Base-by-base conservation (phyloP, 1,284 basidiomycete species). In the Cystobasidium pallidum region DNA sequence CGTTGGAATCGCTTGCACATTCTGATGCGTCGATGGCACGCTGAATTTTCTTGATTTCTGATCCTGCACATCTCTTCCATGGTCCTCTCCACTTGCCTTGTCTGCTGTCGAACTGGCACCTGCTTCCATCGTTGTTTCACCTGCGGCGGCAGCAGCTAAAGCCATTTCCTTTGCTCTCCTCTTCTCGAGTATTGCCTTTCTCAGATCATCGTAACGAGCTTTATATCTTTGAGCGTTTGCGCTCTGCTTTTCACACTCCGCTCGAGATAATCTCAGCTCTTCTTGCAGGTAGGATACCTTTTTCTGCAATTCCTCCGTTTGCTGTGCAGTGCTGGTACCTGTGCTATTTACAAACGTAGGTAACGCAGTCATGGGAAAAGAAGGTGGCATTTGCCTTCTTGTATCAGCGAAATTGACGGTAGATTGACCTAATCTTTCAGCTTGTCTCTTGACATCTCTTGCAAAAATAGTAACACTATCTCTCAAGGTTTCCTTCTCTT, bases 401-500 rank as follows among this genome's bases (percentile, higher is more conserved):
- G 32, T 45, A 19, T 63, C 61, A 17, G 61, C 24, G 15, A 71
- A 47, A 43, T 43, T 64, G 21, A 59, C 61, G 2, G 68, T 71
- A 19, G 59, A 63, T 55, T 71, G 68, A 51, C 39, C 59, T 45
- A 70, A 39, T 47, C 61, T 21, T 58, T 71, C 68, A 47, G 68
- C 68, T 61, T 71, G 68, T 47, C 49, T 63, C n/a, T 36, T 57
- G 3, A 71, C 68, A 43, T 71, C 68, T 8, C 68, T 28, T 36
- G 68, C 68, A 32, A 71, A 71, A 21, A 64, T 43, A 17, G 68
- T 71, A 19, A 71, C 52, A 34, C 68, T 71, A 7, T 59, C 68
- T 57, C 49, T 57, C 30, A 71, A 45, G 2, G 47, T 59, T 15
- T 71, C 68, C 41, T 52, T 63, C 15, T 71, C 68, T 11, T 59